Percentiles rank a stretch among this genome's conserved stretches.
Evolutionary conservation across 495 filamentous ascomycete species (phyloP).

Genomic region (Xylaria palmicola): DNA sequence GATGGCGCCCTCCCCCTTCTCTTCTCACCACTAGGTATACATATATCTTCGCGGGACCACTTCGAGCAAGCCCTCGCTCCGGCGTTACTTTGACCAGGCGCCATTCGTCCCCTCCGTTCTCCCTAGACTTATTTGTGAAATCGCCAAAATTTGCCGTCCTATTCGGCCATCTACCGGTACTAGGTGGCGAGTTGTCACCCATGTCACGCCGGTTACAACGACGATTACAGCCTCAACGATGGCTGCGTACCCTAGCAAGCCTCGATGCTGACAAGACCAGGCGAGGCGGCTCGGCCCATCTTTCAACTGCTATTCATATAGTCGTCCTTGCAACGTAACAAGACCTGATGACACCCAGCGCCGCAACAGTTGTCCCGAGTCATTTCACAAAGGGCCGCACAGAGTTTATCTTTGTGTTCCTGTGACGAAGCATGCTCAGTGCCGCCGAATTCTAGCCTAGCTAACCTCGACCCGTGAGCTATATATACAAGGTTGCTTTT

Average conservation of each 20-base stretch:
- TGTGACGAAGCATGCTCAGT: no score
- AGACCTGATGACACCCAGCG: no score
- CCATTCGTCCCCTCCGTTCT: background rate
- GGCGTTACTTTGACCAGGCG: background rate
- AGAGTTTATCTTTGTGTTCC: no score
- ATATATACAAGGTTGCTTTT: no score
- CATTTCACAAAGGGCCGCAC: no score
- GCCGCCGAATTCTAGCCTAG: no score
- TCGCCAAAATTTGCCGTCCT: background rate
- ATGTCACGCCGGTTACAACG: background rate
- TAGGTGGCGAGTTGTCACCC: background rate
- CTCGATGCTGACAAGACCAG: background rate
- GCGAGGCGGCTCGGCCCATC: background rate
- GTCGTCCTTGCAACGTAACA: no score
- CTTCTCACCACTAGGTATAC: no score
- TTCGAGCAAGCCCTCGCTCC: background rate
- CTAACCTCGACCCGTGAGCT: no score
- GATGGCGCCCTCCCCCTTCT: no score
- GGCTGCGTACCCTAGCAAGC: background rate
- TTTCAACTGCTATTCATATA: no score
- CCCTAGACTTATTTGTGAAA: background rate
- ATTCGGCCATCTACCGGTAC: background rate
- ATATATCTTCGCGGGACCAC: background rate
- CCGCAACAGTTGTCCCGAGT: no score
- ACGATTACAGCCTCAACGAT: background rate